phyloP scores from a whole-genome alignment of 2,329 filamentous ascomycete genomes.

The Nemania sp. region DNA sequence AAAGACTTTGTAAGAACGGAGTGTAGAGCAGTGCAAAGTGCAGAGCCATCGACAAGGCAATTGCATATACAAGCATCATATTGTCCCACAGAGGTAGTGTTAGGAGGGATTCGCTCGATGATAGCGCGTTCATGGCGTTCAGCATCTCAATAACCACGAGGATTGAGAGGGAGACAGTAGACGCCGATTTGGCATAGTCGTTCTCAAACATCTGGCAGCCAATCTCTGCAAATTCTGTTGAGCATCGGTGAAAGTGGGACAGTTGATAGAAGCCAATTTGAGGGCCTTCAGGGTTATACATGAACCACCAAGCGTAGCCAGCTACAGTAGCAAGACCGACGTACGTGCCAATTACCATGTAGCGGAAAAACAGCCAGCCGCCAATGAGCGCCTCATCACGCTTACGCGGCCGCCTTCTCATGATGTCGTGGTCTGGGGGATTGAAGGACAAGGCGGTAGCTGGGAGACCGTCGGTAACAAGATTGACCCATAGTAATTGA shows the following conservation, averaged over 20 bases:
- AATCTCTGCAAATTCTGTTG: constrained; percentile 84
- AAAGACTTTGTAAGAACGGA: constrained; percentile 87
- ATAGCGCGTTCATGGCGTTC: constrained; percentile 98
- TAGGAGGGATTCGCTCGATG: constrained; percentile 91
- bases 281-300: constrained; percentile 91
- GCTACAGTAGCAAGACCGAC: constrained; percentile 95
- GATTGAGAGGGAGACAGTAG: constrained; percentile 90
- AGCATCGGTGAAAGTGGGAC: constrained; percentile 93
- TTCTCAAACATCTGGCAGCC: constrained; percentile 93
- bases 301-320: constrained; percentile 99
- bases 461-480: constrained; percentile 96
- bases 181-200: constrained; percentile 87
- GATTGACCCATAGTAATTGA: constrained; percentile 97
- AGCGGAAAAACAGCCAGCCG: constrained; percentile 97
- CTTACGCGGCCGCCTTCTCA: constrained; percentile 91
- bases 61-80: constrained; percentile 97
- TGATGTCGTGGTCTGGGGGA: constrained; percentile 97
- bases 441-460: constrained; percentile 98
- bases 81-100: constrained; percentile 98
- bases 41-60: constrained; percentile 89
- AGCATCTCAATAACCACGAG: constrained; percentile 99
- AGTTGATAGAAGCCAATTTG: constrained; percentile 93
- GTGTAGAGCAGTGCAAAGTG: constrained; percentile 96
- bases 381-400: constrained; percentile 92
- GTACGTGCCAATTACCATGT: constrained; percentile 95